phyloP scores from a whole-genome alignment of 1,139 yeast genomes.

The Diutina catenulata region DNA sequence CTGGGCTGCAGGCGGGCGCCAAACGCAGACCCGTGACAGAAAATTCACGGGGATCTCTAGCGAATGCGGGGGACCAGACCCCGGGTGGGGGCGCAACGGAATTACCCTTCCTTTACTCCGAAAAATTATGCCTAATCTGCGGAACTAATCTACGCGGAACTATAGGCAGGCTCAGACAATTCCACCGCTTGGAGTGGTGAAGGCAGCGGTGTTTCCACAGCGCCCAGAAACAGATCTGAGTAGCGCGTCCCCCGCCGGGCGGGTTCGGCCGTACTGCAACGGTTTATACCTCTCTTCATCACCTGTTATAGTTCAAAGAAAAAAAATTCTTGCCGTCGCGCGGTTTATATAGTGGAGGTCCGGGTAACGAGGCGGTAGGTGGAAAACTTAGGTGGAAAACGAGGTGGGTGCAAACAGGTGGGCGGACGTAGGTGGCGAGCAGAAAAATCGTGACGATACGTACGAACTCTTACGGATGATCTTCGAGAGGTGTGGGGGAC shows the following conservation, averaged over 20 bases:
- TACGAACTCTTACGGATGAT: no score
- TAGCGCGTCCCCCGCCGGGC: slow-evolving; percentile 15
- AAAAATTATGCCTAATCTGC: no score
- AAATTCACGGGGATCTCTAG: no score
- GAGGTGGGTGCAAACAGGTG: background rate
- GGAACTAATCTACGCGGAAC: no score
- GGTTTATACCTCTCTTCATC: slow-evolving; percentile 47
- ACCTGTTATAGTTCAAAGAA: slow-evolving; percentile 57
- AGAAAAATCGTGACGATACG: no score
- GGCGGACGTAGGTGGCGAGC: no score
- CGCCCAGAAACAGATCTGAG: slow-evolving; percentile 13
- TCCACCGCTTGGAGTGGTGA: slow-evolving; percentile 9
- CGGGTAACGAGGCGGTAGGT: slow-evolving; percentile 7
- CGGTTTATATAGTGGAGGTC: slow-evolving; percentile 5
- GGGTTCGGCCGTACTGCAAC: slow-evolving; percentile 23
- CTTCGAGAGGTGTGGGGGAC: no score
- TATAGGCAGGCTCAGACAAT: slow-evolving; percentile 11
- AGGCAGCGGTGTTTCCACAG: slow-evolving; percentile 18
- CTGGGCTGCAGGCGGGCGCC: no score
- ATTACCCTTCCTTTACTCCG: no score
- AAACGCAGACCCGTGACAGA: no score
- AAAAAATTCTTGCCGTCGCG: slow-evolving; percentile 9
- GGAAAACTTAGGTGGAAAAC: background rate
- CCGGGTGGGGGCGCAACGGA: no score
- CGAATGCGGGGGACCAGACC: no score